Evolutionary conservation across 495 filamentous ascomycete genomes (phyloP), one percentile per base, ranked within the genome.

Genomic region (Talaromyces proteolyticus): DNA sequence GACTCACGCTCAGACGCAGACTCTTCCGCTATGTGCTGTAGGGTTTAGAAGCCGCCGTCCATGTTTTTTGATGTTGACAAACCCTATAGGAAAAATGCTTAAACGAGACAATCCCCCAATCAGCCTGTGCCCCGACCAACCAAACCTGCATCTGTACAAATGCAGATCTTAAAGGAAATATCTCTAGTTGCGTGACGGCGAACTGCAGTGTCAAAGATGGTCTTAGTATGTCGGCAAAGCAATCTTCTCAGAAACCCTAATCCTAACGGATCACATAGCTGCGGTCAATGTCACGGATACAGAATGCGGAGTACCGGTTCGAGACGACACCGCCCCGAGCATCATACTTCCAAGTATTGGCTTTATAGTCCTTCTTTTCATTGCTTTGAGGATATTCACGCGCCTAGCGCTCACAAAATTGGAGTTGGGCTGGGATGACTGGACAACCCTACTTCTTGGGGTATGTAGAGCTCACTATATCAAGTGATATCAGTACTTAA

Each of bases 181-280:
- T 59, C 25, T 45, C 18, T n/a, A 26, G 11, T 6, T 59, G 57
- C 46, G 48, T 59, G 14, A 24, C 39, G 14, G 47, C 47, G 12
- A 47, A 36, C 34, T 60, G 57, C 44, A 57, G 48, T 29, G 26
- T 51, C 12, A 54, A 53, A 26, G 51, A 60, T 19, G 20, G 10
- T 4, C 48, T 60, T 24, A 54, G 57, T 60, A 36, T 23, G 54
- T n/a, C n/a, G n/a, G n/a, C n/a, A n/a, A n/a, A n/a, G n/a, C n/a
- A n/a, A n/a, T n/a, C n/a, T n/a, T n/a, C n/a, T n/a, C n/a, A n/a
- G n/a, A n/a, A n/a, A n/a, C n/a, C n/a, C n/a, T n/a, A n/a, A 53
- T 19, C 6, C 36, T n/a, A 16, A 41, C n/a, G 26, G 29, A 23
- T 16, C n/a, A n/a, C n/a, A 38, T 23, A 53, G 53, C 42, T 10